Conservation (phyloP, 139 green algal species). For the Chlamydomonas eustigma region DNA sequence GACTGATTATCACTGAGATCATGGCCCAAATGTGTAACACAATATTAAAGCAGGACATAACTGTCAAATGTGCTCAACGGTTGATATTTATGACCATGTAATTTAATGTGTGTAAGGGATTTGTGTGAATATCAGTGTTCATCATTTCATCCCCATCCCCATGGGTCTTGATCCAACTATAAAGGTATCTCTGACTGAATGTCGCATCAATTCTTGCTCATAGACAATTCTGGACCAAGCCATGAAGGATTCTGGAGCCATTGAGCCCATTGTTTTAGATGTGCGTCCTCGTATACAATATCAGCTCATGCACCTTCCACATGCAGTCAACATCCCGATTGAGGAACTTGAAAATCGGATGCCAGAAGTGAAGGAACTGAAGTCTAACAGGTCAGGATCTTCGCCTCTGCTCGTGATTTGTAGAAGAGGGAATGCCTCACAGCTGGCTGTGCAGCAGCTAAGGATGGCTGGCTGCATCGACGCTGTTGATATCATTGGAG, state of each 20-base stretch:
- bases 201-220: no score
- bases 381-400: conserved; percentile 40
- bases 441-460: conserved; percentile 70
- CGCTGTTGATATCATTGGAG: conserved; percentile 74
- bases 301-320: conserved; percentile 45
- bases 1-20: no score
- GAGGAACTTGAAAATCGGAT: conserved; percentile 28
- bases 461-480: conserved; percentile 45
- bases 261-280: conserved; percentile 56
- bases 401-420: conserved; percentile 78
- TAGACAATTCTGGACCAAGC: not conserved
- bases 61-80: not conserved
- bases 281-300: conserved; percentile 74
- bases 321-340: conserved; percentile 51
- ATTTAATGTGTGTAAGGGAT: no score
- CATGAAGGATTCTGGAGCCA: not conserved
- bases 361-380: conserved; percentile 16
- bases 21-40: no score
- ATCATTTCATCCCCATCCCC: no score
- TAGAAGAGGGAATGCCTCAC: conserved; percentile 90
- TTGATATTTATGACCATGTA: no score
- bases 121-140: no score
- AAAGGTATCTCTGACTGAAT: no score
- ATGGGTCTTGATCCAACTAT: no score
- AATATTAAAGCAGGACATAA: no score